Evolutionary conservation across 441 rosid genomes (phyloP).

Genomic region (Populus hybrid): DNA sequence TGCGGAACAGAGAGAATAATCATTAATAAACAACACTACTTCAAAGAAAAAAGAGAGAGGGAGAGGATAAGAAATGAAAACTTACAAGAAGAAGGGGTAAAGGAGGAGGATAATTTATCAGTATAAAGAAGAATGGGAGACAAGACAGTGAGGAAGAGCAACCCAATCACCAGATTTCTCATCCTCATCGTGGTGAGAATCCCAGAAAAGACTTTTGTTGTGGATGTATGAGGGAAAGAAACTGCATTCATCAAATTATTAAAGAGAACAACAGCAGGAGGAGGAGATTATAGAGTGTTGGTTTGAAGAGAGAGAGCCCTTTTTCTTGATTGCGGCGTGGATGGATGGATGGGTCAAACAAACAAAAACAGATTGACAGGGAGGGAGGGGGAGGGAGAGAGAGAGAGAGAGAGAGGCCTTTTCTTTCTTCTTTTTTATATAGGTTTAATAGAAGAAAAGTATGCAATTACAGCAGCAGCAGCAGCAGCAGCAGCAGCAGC

Average conservation of each 20-base stretch:
- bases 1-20: conserved; percentile 24
- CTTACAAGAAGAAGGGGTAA: conserved; percentile 39
- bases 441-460: background rate
- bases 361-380: background rate
- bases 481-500: too few species aligned
- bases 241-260: background rate
- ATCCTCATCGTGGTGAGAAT: conserved; percentile 36
- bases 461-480: background rate
- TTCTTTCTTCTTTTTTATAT: too few species aligned
- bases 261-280: background rate
- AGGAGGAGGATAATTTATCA: conserved; percentile 39
- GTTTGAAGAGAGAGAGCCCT: background rate
- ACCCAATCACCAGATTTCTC: conserved; percentile 51
- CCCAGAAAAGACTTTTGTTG: background rate
- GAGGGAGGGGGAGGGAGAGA: background rate
- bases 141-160: conserved; percentile 59
- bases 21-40: background rate
- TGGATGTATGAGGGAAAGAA: background rate
- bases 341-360: background rate
- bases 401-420: background rate
- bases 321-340: background rate
- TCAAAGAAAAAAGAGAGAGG: background rate
- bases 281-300: background rate
- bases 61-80: conserved; percentile 12
- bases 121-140: conserved; percentile 71